A percentile compares a stretch with the other conserved stretches of the same genome.
phyloP scores from a whole-genome alignment of 331 rosid species.

The Acacia pycnantha region DNA sequence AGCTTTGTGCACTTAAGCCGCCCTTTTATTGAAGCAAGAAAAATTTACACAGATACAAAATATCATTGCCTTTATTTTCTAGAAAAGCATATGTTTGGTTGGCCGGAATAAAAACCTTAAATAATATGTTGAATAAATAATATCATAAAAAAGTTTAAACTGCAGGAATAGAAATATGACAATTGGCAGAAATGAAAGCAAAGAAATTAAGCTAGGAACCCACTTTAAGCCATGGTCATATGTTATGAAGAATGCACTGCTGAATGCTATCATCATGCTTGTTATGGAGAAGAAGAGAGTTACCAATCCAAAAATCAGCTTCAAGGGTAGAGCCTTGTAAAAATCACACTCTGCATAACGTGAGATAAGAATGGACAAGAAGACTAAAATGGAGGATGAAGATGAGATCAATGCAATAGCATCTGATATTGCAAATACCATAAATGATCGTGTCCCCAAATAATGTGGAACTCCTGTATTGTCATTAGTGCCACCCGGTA shows the following conservation, averaged over 20 bases:
- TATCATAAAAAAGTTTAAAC: not conserved
- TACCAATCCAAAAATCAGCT: slow-evolving; percentile 26
- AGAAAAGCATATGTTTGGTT: not conserved
- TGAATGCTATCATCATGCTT: slow-evolving; percentile 38
- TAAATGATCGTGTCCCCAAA: not conserved
- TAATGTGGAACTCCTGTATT: slow-evolving; percentile 22
- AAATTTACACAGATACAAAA: not conserved
- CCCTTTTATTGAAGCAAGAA: too few relatives aligned
- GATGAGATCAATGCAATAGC: slow-evolving; percentile 33
- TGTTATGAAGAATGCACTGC: slow-evolving; percentile 26
- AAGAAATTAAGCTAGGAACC: slow-evolving; percentile 23
- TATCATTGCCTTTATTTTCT: not conserved
- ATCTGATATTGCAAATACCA: slow-evolving; percentile 35
- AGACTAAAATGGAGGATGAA: slow-evolving; percentile 16
- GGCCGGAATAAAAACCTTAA: not conserved
- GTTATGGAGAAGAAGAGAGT: slow-evolving; percentile 28
- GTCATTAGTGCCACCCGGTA: not conserved
- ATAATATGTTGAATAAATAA: not conserved
- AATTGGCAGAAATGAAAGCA: not conserved
- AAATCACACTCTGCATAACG: slow-evolving; percentile 30
- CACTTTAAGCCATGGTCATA: slow-evolving; percentile 20
- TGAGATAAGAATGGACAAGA: slow-evolving; percentile 36
- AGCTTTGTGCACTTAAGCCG: too few relatives aligned
- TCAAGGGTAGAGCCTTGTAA: slow-evolving; percentile 25
- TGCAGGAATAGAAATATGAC: slow-evolving; percentile 21